Base-by-base conservation (phyloP, 2,329 filamentous ascomycete species). In the Fusarium chlamydosporum region DNA sequence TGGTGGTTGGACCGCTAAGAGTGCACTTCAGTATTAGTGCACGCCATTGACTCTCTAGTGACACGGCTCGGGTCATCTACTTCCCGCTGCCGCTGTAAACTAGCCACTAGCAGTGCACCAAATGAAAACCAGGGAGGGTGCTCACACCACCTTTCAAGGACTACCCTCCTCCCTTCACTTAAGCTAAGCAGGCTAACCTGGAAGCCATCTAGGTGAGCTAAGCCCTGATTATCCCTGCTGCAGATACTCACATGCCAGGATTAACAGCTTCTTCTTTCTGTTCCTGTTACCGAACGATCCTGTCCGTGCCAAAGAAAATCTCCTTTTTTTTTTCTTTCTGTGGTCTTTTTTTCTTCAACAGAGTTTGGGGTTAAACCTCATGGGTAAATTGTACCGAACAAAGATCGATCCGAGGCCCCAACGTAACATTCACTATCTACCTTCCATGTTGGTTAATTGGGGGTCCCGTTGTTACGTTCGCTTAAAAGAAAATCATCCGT, bases 221-320 rank as follows among this genome's bases (percentile, higher is more conserved):
- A 29, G 29, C 29, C 29, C 29, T 23, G 23, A 23, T 23, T 29
- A 46, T 15, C 46, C 47, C 34, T 50, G 23, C 47, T 38, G 34
- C 34, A 29, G 47, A 51, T 38, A 20, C 40, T 38, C 47, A 51
- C 47, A 51, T 51, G 47, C 34, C 37, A 27, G 47, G 27, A 27
- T 50, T 38, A 16, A 23, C 13, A 29, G 3, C 26, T n/a, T 26
- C 41, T 27, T 29, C 16, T 37, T 37, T 37, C 34, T 37, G 34
- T 37, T 37, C 16, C 8, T 37, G 12, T 37, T 37, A 37, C 34
- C 34, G 34, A 37, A 37, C 16, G 4, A n/a, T 16, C 16, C 7
- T n/a, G 34, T 37, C 34, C 8, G 34, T 37, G 34, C 34, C n/a
- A 37, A 37, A 6, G 10, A 29, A 8, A 29, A 3, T 29, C 29